Base-by-base conservation (phyloP, 2,329 filamentous ascomycete species). In the Byssochlamys sp. region DNA sequence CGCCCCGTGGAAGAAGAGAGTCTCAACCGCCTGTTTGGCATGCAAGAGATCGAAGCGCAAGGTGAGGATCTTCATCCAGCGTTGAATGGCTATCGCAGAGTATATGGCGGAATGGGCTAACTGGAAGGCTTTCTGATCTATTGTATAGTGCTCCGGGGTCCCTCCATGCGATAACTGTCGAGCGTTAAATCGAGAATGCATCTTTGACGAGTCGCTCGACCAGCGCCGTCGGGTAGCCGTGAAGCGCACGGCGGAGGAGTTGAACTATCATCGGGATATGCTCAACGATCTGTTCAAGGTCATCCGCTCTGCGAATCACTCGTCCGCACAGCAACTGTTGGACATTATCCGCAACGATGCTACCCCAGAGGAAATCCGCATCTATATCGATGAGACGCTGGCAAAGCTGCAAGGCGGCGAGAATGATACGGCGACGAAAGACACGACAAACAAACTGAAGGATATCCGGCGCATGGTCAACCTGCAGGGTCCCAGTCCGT, bases 121-220 rank as follows among this genome's bases (percentile, higher is more conserved):
- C 56, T 3, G 27, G 49, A 19, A 19, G 19, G 19, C 19, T 19
- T 19, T 19, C 19, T 19, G 19, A 1, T 19, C 9, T 25, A 50
- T 50, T 28, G 45, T 48, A 53, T 54, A 73, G 71, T 75, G 73
- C 60, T 73, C 73, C 14, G 72, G 73, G 11, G 62, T 62, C 6
- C 59, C 68, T 7, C 73, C 73, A 1, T 76, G 74, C 55, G 65
- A 72, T 26, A 73, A 73, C 53, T 76, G 74, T 60, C 64, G 67
- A 33, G 59, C 69, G 29, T 72, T 70, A 54, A 66, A 68, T 25
- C 62, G 69, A 29, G 64, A 66, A 35, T 76, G 74, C 3, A 77
- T 86, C 28, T 80, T 85, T 66, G 84, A 87, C 65, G 80, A 83
- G 66, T 81, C 81, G 1, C 77, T 81, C 33, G 80, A 86, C 57